These are phyloP conservation scores for Hypseocharis bilobata DNA, from an alignment of 441 rosid species.

Conservation along the genomic window DNA sequence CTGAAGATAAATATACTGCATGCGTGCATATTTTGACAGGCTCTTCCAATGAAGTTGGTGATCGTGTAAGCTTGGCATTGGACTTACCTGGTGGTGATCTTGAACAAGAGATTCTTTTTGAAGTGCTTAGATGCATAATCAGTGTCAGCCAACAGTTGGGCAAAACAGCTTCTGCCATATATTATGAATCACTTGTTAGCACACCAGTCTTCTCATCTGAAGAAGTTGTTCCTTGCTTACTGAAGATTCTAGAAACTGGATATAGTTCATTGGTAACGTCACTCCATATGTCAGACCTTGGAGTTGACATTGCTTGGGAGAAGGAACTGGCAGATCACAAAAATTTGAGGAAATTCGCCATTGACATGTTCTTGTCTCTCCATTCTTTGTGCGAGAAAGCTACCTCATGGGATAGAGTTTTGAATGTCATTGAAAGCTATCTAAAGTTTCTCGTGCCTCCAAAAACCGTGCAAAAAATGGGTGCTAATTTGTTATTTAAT, in stretches of 20 bases:
- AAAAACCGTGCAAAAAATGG: constrained; percentile 44
- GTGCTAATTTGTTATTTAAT: constrained; percentile 39
- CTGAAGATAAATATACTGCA: constrained; percentile 1
- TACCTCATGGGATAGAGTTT: constrained; percentile 65
- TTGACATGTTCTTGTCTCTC: constrained; percentile 64
- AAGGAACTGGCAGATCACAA: constrained; percentile 59
- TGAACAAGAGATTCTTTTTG: constrained; percentile 58
- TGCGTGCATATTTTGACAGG: constrained; percentile 35
- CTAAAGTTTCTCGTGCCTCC: constrained; percentile 67
- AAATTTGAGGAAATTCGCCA: constrained; percentile 68
- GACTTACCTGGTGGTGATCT: constrained; percentile 34
- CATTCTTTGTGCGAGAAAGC: constrained; percentile 53
- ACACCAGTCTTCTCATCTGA: constrained; percentile 49
- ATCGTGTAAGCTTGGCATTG: constrained; percentile 35
- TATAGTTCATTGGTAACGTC: constrained; percentile 44
- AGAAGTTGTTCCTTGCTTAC: constrained; percentile 62
- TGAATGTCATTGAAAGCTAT: constrained; percentile 57
- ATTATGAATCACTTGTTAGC: constrained; percentile 69
- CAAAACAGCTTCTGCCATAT: constrained; percentile 61
- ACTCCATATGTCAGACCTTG: constrained; percentile 36
- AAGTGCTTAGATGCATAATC: constrained; percentile 52
- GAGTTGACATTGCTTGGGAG: constrained; percentile 58
- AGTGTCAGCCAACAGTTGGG: constrained; percentile 75
- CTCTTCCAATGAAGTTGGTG: constrained; percentile 43
- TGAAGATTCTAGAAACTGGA: constrained; percentile 76